Evolutionary conservation across 2,329 filamentous ascomycete genomes (phyloP).

Genomic region (Xylaria sp.): DNA sequence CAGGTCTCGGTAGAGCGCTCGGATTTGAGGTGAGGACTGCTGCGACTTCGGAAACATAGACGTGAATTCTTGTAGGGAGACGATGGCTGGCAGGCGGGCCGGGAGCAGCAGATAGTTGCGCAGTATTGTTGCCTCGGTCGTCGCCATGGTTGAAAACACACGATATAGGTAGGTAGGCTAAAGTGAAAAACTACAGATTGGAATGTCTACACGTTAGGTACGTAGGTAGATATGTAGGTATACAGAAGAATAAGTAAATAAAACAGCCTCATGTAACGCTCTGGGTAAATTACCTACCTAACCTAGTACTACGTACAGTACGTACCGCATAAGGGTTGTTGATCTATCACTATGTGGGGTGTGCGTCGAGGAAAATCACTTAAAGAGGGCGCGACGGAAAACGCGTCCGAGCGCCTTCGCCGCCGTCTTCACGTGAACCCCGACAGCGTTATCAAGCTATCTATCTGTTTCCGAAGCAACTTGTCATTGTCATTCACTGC

Average conservation of each 20-base stretch:
- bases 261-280: no score
- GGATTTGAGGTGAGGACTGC: conserved; percentile 68
- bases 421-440: neutral
- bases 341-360: neutral
- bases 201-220: neutral
- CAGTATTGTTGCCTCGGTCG: conserved; percentile 75
- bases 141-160: conserved; percentile 59
- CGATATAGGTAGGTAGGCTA: neutral
- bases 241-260: no score
- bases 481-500: neutral
- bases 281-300: no score
- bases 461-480: neutral
- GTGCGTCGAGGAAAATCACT: conserved; percentile 15
- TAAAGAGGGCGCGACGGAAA: conserved; percentile 25
- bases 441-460: neutral
- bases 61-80: conserved; percentile 75
- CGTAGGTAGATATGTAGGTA: neutral
- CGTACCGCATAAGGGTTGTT: neutral
- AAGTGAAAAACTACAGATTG: neutral
- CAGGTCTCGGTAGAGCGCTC: conserved; percentile 75
- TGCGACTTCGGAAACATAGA: conserved; percentile 72
- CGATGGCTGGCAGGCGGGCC: conserved; percentile 71
- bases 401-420: conserved; percentile 24
- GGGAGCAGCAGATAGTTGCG: conserved; percentile 78
- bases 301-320: no score